phyloP scores from a whole-genome alignment of 2,329 filamentous ascomycete species.

The Sporothrix brasiliensis region DNA sequence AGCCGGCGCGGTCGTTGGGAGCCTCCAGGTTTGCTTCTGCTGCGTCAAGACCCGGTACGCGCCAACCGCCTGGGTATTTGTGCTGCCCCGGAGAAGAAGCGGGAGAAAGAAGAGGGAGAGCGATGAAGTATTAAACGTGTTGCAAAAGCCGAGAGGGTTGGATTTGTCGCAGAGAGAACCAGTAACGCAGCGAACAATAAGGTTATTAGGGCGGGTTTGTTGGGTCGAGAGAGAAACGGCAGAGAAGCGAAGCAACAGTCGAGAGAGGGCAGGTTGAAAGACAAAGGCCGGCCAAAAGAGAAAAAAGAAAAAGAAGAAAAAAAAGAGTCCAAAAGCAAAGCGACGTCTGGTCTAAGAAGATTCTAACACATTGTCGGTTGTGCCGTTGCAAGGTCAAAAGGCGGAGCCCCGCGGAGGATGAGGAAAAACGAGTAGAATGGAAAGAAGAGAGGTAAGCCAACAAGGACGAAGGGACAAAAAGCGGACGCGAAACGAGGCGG shows the following conservation, averaged over 20 bases:
- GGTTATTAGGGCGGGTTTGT: background rate
- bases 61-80: constrained; percentile 28
- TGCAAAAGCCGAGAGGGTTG: background rate
- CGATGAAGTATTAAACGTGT: background rate
- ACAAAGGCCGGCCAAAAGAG: constrained; percentile 31
- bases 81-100: background rate
- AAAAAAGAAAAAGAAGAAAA: constrained; percentile 3
- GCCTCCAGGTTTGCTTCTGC: constrained; percentile 24
- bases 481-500: constrained; percentile 15
- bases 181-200: constrained; percentile 5
- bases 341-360: constrained; percentile 1
- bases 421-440: background rate
- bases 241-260: constrained; percentile 9
- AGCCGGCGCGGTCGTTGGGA: constrained; percentile 25
- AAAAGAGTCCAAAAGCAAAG: constrained; percentile 19
- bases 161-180: constrained; percentile 9
- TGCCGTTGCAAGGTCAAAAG: background rate
- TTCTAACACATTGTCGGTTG: constrained; percentile 30
- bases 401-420: background rate
- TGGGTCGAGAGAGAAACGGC: background rate
- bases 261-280: constrained; percentile 23
- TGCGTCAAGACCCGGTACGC: constrained; percentile 21
- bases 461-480: background rate
- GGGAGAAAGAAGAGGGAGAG: background rate
- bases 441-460: background rate